Evolutionary conservation across 345 rosid species (phyloP).

Genomic region (Capsella bursapastoris): DNA sequence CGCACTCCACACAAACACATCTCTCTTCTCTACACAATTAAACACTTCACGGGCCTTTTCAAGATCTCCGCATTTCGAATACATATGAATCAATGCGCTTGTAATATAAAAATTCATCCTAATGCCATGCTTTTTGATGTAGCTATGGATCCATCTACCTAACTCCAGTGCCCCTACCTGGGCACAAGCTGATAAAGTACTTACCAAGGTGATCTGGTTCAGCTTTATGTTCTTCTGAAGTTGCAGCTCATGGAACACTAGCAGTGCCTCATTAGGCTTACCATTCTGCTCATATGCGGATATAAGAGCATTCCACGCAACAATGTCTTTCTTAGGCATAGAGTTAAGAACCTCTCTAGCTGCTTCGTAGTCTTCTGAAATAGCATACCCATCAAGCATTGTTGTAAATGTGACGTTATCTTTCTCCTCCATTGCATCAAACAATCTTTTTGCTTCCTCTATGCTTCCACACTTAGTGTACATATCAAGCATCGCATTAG

Average conservation of each 20-base stretch:
- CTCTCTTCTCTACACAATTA: conserved; percentile 51
- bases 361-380: conserved; percentile 51
- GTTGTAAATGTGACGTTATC: conserved; percentile 75
- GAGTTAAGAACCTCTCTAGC: conserved; percentile 58
- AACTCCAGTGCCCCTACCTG: conserved; percentile 66
- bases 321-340: conserved; percentile 60
- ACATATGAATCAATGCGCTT: conserved; percentile 79
- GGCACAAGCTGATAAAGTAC: conserved; percentile 69
- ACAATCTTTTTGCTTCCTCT: conserved; percentile 63
- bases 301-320: conserved; percentile 70
- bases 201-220: conserved; percentile 64
- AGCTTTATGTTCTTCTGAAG: conserved; percentile 50
- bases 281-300: conserved; percentile 75
- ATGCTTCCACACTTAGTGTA: conserved; percentile 69
- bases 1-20: conserved; percentile 76
- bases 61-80: conserved; percentile 76
- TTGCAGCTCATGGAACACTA: conserved; percentile 62
- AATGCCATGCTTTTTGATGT: conserved; percentile 55
- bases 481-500: conserved; percentile 78
- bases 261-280: conserved; percentile 65
- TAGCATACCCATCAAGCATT: conserved; percentile 77
- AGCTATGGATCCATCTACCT: conserved; percentile 61
- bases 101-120: conserved; percentile 59
- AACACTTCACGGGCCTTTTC: conserved; percentile 72
- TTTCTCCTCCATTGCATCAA: conserved; percentile 58